Evolutionary conservation across 768 basidiomycete species (phyloP).

Genomic region (Sporobolomyces phaffii): DNA sequence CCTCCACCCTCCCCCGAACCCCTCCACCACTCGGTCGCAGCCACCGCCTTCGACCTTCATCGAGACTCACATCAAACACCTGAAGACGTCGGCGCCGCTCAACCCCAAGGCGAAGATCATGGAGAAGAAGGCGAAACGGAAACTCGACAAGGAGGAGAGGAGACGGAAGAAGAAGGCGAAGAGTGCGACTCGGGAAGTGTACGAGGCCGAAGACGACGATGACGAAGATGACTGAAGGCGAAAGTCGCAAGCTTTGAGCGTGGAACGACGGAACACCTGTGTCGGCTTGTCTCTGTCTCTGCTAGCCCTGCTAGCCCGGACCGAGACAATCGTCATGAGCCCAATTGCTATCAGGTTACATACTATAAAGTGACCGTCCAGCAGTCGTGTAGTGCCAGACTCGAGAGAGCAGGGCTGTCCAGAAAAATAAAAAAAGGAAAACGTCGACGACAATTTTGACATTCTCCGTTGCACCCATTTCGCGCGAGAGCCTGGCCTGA

Average conservation of each 20-base stretch:
- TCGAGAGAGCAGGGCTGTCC: no score
- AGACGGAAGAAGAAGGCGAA: neutral
- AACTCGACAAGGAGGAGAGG: neutral
- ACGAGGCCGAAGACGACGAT: neutral
- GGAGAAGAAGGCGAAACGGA: conserved; percentile 30
- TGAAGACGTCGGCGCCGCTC: conserved; percentile 68
- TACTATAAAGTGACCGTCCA: no score
- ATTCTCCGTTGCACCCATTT: no score
- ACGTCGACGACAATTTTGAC: no score
- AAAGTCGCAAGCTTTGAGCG: neutral
- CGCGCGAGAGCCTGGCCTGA: no score
- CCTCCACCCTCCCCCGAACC: conserved; percentile 3
- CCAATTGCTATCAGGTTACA: no score
- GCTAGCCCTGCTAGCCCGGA: no score
- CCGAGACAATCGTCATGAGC: no score
- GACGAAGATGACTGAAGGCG: neutral
- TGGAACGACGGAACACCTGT: no score
- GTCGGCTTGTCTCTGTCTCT: no score
- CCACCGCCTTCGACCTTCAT: conserved; percentile 47
- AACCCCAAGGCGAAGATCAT: conserved; percentile 70
- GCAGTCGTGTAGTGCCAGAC: no score
- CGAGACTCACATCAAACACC: conserved; percentile 73
- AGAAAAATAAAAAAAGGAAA: no score
- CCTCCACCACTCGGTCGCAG: conserved; percentile 41
- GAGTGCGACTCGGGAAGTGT: neutral